phyloP scores from a whole-genome alignment of 441 rosid species.

The Erodium texanum region DNA sequence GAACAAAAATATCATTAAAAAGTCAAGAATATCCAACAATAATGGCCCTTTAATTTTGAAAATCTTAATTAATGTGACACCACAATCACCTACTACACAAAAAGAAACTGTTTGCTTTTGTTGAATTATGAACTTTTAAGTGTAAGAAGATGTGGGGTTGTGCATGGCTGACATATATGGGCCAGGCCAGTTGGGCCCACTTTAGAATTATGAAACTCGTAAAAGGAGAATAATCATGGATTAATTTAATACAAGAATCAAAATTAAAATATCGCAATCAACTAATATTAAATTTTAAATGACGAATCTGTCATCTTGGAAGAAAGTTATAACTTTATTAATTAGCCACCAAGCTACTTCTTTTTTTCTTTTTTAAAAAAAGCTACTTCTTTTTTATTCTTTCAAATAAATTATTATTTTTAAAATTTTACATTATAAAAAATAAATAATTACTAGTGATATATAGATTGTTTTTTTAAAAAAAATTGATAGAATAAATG shows the following conservation, averaged over 20 bases:
- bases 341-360: background rate
- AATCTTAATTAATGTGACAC: background rate
- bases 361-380: background rate
- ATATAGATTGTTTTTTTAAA: too few species aligned
- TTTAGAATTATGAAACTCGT: background rate
- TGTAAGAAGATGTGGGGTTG: background rate
- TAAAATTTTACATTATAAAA: too few species aligned
- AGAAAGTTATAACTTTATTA: background rate
- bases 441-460: too few species aligned
- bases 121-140: too few species aligned
- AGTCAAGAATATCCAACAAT: too few species aligned
- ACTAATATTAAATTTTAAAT: background rate
- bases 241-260: background rate
- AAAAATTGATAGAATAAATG: too few species aligned
- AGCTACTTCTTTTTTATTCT: too few species aligned
- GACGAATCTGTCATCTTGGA: background rate
- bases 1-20: too few species aligned
- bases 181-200: background rate
- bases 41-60: too few species aligned
- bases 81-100: background rate
- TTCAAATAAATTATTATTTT: too few species aligned
- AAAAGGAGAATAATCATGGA: background rate
- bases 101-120: background rate
- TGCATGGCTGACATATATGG: conserved; percentile 1
- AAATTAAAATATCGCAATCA: background rate